A percentile compares a stretch with the other conserved stretches of the same genome.
Evolutionary conservation across 352 stramenopile genomes (phyloP).

Genomic region (Detonula confervacea): DNA sequence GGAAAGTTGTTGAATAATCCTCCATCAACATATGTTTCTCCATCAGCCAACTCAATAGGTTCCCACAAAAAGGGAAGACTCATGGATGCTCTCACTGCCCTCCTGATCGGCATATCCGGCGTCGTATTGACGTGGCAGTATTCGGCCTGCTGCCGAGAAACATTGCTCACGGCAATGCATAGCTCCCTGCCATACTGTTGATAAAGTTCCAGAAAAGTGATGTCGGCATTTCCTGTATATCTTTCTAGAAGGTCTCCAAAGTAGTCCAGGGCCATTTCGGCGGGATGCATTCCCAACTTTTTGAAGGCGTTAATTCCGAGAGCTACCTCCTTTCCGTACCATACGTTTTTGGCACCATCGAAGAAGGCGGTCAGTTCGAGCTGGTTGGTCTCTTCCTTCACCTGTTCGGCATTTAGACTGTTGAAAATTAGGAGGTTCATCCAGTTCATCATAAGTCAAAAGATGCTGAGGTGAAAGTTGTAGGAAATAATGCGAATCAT

Average conservation of each 20-base stretch:
- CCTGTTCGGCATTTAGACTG: too few species aligned
- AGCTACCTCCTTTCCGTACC: background rate
- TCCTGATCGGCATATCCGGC: slow-evolving; percentile 15
- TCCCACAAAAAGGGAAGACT: slow-evolving; percentile 17
- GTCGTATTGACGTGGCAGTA: slow-evolving; percentile 20
- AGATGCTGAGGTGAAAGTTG: too few species aligned
- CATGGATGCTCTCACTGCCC: slow-evolving; percentile 9
- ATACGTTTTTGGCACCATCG: background rate
- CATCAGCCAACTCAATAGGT: background rate
- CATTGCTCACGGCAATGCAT: slow-evolving; percentile 19
- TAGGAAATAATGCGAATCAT: too few species aligned
- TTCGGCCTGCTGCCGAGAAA: slow-evolving; percentile 1
- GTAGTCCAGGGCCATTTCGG: background rate
- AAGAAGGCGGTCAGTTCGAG: background rate
- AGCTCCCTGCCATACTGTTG: slow-evolving; percentile 30
- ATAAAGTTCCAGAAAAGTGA: slow-evolving; percentile 26
- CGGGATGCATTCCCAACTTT: slow-evolving; percentile 3
- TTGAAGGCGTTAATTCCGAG: background rate
- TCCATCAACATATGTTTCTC: background rate
- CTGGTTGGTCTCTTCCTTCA: too few species aligned
- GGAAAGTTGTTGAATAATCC: slow-evolving; percentile 19
- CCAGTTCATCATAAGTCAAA: too few species aligned
- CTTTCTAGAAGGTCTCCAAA: background rate
- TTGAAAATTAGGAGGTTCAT: too few species aligned
- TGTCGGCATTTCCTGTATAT: slow-evolving; percentile 3